phyloP scores from a whole-genome alignment of 768 basidiomycete species.

The Grammothele lineata region DNA sequence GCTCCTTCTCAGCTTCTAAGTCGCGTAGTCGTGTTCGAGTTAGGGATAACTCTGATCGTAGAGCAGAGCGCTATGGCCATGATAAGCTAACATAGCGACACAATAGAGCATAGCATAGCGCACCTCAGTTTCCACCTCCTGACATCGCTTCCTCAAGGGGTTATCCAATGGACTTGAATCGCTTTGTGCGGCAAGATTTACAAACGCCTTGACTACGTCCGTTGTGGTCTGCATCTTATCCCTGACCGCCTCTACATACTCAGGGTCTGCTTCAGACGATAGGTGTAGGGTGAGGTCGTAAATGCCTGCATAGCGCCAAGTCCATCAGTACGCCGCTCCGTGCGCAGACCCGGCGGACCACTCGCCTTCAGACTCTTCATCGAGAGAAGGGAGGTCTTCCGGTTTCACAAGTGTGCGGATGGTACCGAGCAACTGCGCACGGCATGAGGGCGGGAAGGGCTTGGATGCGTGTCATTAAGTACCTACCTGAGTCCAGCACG shows the following conservation, averaged over 20 bases:
- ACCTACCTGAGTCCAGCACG: conserved; percentile 28
- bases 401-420: conserved; percentile 25
- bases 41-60: conserved; percentile 26
- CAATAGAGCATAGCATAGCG: conserved; percentile 1
- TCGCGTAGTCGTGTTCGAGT: conserved; percentile 20
- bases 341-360: conserved; percentile 6
- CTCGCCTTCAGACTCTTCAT: conserved; percentile 20
- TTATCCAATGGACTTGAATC: conserved; percentile 11
- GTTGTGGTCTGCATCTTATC: conserved; percentile 24
- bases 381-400: conserved; percentile 23
- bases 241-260: conserved; percentile 20
- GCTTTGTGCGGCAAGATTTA: conserved; percentile 14
- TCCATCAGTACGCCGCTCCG: neutral
- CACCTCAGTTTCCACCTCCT: conserved; percentile 24
- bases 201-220: conserved; percentile 23
- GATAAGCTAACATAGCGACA: neutral
- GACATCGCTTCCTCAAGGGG: conserved; percentile 14
- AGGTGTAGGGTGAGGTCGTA: conserved; percentile 22
- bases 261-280: conserved; percentile 18
- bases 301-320: conserved; percentile 15
- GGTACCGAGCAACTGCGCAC: conserved; percentile 21
- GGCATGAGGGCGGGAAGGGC: neutral
- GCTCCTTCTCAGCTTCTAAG: conserved; percentile 20
- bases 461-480: neutral
- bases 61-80: conserved; percentile 13